A percentile compares a stretch with the other conserved stretches of the same genome.
These are phyloP conservation scores for Fusarium decemcellulare DNA, from an alignment of 2,329 filamentous ascomycete genomes.

Conservation along the genomic window DNA sequence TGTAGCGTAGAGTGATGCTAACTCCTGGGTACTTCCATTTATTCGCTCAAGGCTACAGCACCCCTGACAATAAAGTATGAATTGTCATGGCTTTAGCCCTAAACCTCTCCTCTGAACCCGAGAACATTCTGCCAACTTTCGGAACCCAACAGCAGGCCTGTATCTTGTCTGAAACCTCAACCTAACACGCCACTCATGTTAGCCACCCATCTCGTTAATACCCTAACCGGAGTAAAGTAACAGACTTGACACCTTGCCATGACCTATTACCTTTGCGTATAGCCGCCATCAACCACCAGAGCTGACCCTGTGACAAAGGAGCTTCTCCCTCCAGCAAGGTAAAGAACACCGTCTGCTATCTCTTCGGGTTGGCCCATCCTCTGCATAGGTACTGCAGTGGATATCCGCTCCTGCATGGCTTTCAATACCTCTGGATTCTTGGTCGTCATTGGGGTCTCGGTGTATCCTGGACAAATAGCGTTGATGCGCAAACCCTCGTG, in stretches of 20 bases:
- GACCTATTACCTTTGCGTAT: constrained; percentile 31
- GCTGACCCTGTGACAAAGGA: constrained; percentile 41
- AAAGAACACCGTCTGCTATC: constrained; percentile 49
- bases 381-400: constrained; percentile 45
- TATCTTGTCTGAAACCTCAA: constrained; percentile 9
- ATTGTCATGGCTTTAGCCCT: no score
- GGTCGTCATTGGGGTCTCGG: constrained; percentile 49
- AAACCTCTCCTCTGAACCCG: no score
- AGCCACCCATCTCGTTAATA: neutral
- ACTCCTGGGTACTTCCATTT: no score
- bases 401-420: constrained; percentile 45
- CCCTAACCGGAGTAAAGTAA: neutral
- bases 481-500: constrained; percentile 57
- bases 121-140: neutral
- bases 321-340: constrained; percentile 41
- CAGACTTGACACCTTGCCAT: neutral
- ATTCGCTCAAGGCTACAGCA: no score
- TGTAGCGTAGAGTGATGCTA: no score
- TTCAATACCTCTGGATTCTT: constrained; percentile 45
- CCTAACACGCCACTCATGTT: neutral
- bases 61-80: no score
- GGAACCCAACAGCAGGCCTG: neutral
- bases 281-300: constrained; percentile 36
- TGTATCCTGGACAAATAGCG: constrained; percentile 51
- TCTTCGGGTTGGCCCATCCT: constrained; percentile 47